Conservation (phyloP, 164 flowering plant genomes). For the Malania oleifera region DNA sequence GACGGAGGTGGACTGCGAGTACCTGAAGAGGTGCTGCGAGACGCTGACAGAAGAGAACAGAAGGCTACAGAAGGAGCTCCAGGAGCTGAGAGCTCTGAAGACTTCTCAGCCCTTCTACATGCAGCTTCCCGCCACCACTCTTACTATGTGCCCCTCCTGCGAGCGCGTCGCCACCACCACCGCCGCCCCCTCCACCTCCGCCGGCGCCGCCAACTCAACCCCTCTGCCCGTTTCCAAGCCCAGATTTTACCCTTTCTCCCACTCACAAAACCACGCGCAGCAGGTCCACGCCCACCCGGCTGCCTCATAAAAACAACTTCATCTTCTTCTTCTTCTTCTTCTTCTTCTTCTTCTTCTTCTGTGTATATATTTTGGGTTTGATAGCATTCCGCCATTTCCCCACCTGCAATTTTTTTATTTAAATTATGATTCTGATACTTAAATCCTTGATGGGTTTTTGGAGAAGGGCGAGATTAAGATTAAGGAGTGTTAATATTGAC, state of each 20-base stretch:
- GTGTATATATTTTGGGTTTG: background rate
- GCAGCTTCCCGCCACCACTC: constrained; percentile 91
- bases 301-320: constrained; percentile 12
- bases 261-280: background rate
- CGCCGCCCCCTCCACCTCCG: constrained; percentile 19
- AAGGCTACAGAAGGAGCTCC: constrained; percentile 78
- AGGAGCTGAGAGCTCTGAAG: constrained; percentile 74
- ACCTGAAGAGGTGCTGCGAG: constrained; percentile 81
- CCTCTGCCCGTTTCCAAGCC: constrained; percentile 2
- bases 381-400: too few relatives aligned
- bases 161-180: constrained; percentile 66
- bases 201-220: constrained; percentile 15
- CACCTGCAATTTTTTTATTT: too few relatives aligned
- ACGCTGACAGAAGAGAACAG: constrained; percentile 84
- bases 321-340: too few relatives aligned
- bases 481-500: too few relatives aligned
- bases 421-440: too few relatives aligned
- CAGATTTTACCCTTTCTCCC: constrained; percentile 8
- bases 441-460: too few relatives aligned
- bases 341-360: too few relatives aligned
- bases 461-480: too few relatives aligned
- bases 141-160: constrained; percentile 92
- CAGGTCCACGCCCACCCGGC: constrained; percentile 17
- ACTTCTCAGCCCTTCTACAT: constrained; percentile 73
- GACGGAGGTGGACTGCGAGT: constrained; percentile 96